A percentile compares a stretch with the other conserved stretches of the same genome.
These are phyloP conservation scores for Cerioporus squamosus DNA, from an alignment of 1,284 basidiomycete species.

Conservation along the genomic window DNA sequence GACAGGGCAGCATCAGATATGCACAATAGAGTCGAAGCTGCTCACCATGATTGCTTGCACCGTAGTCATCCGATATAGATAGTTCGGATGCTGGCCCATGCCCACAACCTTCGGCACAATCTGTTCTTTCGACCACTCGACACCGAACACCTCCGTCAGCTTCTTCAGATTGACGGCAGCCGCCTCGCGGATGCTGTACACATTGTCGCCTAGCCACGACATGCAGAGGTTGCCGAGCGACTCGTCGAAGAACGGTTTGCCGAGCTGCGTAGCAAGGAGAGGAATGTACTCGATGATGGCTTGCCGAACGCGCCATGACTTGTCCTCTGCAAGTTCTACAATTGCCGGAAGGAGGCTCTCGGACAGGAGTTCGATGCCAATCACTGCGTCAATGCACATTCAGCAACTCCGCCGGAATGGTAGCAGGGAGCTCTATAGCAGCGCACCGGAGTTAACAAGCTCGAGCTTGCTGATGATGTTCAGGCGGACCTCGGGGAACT, in stretches of 20 bases:
- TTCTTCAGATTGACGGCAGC: constrained; percentile 98
- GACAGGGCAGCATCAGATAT: constrained; percentile 11
- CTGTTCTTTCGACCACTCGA: constrained; percentile 94
- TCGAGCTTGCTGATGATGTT: constrained; percentile 99
- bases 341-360: constrained; percentile 98
- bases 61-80: constrained; percentile 98
- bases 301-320: constrained; percentile 99
- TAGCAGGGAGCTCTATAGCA: not conserved
- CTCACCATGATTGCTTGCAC: constrained; percentile 97
- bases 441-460: constrained; percentile 89
- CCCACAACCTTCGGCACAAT: constrained; percentile 98
- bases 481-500: constrained; percentile 97
- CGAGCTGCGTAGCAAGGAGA: constrained; percentile 94
- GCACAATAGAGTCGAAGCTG: constrained; percentile 18
- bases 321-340: constrained; percentile 98
- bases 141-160: constrained; percentile 97
- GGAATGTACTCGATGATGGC: constrained; percentile 99
- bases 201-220: constrained; percentile 99
- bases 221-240: constrained; percentile 97
- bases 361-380: constrained; percentile 95
- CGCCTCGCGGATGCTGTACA: constrained; percentile 97
- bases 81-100: constrained; percentile 98
- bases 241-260: constrained; percentile 97
- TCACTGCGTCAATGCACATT: constrained; percentile 59
- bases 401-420: not conserved